Base-by-base conservation (phyloP, 2,329 filamentous ascomycete genomes). In the Nigrospora oryzae region DNA sequence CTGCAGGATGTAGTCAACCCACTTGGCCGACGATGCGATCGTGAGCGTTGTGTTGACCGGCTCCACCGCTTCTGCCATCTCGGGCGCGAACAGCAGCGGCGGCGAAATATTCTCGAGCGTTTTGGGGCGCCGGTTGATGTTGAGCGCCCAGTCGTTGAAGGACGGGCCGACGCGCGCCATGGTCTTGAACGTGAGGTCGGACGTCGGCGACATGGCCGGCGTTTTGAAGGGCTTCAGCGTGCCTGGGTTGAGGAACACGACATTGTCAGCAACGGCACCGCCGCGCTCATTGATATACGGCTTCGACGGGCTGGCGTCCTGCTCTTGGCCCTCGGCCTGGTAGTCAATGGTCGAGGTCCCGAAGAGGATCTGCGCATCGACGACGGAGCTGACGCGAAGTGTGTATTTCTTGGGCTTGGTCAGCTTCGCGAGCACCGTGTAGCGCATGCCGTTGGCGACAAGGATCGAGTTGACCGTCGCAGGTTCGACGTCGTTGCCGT, bases 1-100 rank as follows among this genome's bases (percentile, higher is more conserved):
- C 16, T 40, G n/a, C 53, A 78, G 73, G 49, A 81, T 63, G n/a
- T 79, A 54, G 53, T 81, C 77, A 10, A 81, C 63, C 76, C 76
- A 80, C 2, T 69, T 65, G 8, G 73, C 77, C 34, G 42, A 33
- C 11, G 39, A 41, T 12, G 44, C 42, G n/a, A 47, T 44, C 6
- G 63, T 61, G 46, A 77, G 66, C 15, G 72, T 75, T 34, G 74
- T 62, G 47, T 78, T 72, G 46, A 68, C 62, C 23, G 23, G 23
- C 23, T 42, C n/a, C 8, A 35, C 13, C 10, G 60, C 46, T 0
- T 58, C 53, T 12, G 60, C 49, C 0, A 65, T 60, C 11, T 58
- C 41, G 4, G 69, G 67, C 38, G 68, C 53, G 53, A 75, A 74
- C 1, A 81, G 63, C 0, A 75, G 56, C 2, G 76, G 75, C 4